These are phyloP conservation scores for Pseudocercospora cruenta DNA, from an alignment of 2,329 filamentous ascomycete genomes.

Conservation along the genomic window DNA sequence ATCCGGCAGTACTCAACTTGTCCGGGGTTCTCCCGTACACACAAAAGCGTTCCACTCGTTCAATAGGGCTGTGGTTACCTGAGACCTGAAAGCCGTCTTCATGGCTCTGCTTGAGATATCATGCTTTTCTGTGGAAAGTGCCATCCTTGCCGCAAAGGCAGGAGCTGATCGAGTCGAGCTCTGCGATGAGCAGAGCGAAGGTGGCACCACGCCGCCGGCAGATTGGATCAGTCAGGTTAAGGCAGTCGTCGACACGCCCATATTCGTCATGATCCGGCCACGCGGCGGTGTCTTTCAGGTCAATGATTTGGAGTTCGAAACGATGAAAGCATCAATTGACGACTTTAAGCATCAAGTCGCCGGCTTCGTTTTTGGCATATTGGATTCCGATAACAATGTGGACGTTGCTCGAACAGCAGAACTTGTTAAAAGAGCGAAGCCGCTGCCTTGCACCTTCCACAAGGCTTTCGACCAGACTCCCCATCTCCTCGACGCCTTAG, in stretches of 20 bases:
- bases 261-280: slow-evolving; percentile 60
- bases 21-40: neutral
- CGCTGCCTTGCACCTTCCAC: slow-evolving; percentile 58
- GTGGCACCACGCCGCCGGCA: slow-evolving; percentile 48
- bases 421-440: slow-evolving; percentile 48
- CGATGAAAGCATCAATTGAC: slow-evolving; percentile 49
- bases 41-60: neutral
- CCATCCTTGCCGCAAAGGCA: slow-evolving; percentile 44
- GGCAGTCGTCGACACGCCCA: slow-evolving; percentile 42
- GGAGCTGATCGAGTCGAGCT: slow-evolving; percentile 59
- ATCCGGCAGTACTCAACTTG: neutral
- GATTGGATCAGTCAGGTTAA: slow-evolving; percentile 34
- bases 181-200: slow-evolving; percentile 46
- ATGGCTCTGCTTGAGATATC: slow-evolving; percentile 52
- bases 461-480: slow-evolving; percentile 55
- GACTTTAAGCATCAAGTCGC: slow-evolving; percentile 42
- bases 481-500: slow-evolving; percentile 38
- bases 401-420: slow-evolving; percentile 47
- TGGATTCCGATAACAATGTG: slow-evolving; percentile 41
- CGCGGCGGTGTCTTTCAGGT: slow-evolving; percentile 53
- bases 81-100: neutral
- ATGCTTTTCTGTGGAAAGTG: slow-evolving; percentile 52
- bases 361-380: slow-evolving; percentile 59
- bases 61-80: neutral
- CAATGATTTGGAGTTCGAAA: slow-evolving; percentile 43